A percentile compares a stretch with the other conserved stretches of the same genome.
Conservation (phyloP, 2,329 filamentous ascomycete genomes). For the Aureobasidium sp. region DNA sequence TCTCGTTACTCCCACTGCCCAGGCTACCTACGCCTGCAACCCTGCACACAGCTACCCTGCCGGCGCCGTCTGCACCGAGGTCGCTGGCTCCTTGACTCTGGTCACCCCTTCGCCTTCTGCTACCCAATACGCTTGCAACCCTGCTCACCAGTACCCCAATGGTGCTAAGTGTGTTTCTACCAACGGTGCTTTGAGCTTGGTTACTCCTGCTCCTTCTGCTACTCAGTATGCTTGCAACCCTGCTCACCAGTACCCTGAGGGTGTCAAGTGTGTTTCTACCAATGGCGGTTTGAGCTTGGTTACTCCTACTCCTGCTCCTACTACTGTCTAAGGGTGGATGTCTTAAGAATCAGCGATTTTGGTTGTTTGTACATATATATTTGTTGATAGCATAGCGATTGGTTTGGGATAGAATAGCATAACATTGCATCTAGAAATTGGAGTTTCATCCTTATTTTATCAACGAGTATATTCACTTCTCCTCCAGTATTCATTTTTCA, state of each 20-base stretch:
- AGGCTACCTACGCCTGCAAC: not conserved
- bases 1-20: no score
- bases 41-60: conserved; percentile 3
- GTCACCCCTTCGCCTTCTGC: not conserved
- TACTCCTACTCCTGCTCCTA: conserved; percentile 3
- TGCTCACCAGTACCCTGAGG: not conserved
- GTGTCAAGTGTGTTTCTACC: not conserved
- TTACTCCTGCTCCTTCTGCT: not conserved
- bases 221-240: not conserved
- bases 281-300: not conserved
- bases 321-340: not conserved
- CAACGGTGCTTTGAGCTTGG: not conserved
- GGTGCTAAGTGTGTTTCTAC: not conserved
- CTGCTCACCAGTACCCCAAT: not conserved
- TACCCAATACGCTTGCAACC: not conserved
- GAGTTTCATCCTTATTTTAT: no score
- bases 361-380: not conserved
- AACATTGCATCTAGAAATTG: no score
- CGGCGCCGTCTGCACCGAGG: not conserved
- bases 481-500: no score
- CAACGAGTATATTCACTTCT: no score
- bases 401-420: not conserved
- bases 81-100: not conserved
- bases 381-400: not conserved
- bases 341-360: not conserved